Evolutionary conservation across 495 filamentous ascomycete genomes (phyloP).

Genomic region (Penicillium cataractarum): DNA sequence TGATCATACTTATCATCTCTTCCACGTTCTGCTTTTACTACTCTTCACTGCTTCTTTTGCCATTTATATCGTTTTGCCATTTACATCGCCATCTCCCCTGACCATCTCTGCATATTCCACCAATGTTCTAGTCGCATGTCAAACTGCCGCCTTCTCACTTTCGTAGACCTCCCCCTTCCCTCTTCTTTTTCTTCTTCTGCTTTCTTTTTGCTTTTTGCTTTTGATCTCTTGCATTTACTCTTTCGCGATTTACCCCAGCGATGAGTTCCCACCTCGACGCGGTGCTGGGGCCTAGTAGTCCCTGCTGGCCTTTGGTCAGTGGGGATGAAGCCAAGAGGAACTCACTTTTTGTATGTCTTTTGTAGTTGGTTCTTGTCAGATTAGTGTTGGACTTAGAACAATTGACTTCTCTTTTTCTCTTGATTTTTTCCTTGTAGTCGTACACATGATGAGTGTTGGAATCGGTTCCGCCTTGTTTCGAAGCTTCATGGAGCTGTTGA

Average conservation of each 20-base stretch:
- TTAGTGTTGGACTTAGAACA: background rate
- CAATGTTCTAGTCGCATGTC: no score
- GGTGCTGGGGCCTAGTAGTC: constrained; percentile 20
- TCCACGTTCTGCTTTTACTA: background rate
- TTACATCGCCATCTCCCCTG: background rate
- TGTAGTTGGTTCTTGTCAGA: background rate
- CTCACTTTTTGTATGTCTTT: background rate
- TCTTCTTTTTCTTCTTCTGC: background rate
- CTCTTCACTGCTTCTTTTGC: background rate
- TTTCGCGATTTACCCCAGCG: constrained; percentile 15
- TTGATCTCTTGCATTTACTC: background rate
- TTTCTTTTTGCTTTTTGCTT: background rate
- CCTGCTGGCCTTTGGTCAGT: constrained; percentile 3
- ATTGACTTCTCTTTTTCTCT: background rate
- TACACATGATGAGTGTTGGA: background rate
- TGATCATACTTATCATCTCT: background rate
- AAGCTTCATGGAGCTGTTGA: background rate
- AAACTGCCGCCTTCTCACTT: background rate
- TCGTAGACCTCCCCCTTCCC: background rate
- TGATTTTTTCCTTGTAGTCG: background rate
- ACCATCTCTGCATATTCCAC: background rate
- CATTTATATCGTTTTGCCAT: background rate
- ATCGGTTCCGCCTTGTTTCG: background rate
- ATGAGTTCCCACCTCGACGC: constrained; percentile 19
- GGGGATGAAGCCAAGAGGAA: constrained; percentile 14